A percentile compares a stretch with the other conserved stretches of the same genome.
Conservation (phyloP, 495 filamentous ascomycete species). For the Penicillium steckii region DNA sequence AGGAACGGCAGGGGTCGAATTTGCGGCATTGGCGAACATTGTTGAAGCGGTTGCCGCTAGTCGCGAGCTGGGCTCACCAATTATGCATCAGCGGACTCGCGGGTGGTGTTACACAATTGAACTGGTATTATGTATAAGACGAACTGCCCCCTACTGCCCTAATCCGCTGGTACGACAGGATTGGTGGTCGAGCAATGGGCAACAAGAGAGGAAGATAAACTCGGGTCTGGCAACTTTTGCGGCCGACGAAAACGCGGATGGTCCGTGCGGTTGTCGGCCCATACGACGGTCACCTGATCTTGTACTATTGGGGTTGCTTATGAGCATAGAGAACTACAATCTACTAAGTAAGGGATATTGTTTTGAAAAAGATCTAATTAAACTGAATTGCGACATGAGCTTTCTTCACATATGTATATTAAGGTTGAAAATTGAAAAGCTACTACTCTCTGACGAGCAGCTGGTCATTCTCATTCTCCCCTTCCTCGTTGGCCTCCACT, state of each 20-base stretch:
- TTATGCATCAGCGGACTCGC: conserved; percentile 16
- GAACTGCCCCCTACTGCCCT: not conserved
- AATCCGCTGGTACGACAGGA: not conserved
- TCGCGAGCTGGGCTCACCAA: conserved; percentile 23
- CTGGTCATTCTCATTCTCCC: conserved; percentile 17
- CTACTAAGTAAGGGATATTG: too few species aligned
- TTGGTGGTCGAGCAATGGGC: conserved; percentile 7
- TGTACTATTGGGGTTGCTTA: not conserved
- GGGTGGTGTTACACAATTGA: not conserved
- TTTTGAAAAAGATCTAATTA: too few species aligned
- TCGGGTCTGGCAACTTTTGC: conserved; percentile 24
- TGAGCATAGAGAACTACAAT: too few species aligned
- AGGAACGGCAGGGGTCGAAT: conserved; percentile 33
- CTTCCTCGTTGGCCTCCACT: conserved; percentile 23
- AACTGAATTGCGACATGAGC: too few species aligned
- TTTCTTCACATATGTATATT: too few species aligned
- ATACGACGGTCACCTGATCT: conserved; percentile 16
- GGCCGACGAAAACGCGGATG: conserved; percentile 17
- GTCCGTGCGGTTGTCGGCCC: conserved; percentile 23
- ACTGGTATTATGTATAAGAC: not conserved
- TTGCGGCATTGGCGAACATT: conserved; percentile 36
- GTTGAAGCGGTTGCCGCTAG: conserved; percentile 27
- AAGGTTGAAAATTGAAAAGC: not conserved
- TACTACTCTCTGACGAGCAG: conserved; percentile 6
- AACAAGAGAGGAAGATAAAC: conserved; percentile 13